A percentile compares a stretch with the other conserved stretches of the same genome.
These are phyloP conservation scores for Rhizopus stolonifer DNA, from an alignment of 371 early-diverging fungal genomes.

Conservation along the genomic window DNA sequence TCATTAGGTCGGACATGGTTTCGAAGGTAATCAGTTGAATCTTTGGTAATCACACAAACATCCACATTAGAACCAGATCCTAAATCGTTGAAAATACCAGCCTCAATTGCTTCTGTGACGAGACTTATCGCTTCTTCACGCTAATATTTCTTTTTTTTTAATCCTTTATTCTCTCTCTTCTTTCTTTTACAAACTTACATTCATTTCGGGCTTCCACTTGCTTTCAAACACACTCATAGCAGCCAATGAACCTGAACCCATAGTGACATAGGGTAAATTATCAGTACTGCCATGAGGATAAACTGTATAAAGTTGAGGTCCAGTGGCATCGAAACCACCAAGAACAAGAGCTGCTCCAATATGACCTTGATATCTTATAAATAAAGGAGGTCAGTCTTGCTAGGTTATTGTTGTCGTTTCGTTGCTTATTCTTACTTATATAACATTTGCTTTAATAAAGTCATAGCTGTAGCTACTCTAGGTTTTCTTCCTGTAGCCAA, in stretches of 20 bases:
- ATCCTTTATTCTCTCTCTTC: constrained; percentile 1
- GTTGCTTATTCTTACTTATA: constrained; percentile 63
- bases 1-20: constrained; percentile 89
- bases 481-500: constrained; percentile 89
- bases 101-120: constrained; percentile 94
- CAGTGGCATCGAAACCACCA: constrained; percentile 94
- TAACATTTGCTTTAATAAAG: constrained; percentile 94
- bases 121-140: constrained; percentile 93
- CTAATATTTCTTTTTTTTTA: constrained; percentile 33
- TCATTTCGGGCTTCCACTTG: constrained; percentile 83
- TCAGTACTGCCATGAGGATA: constrained; percentile 98
- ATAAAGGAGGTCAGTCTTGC: background rate
- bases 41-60: constrained; percentile 88
- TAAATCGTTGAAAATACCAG: constrained; percentile 99
- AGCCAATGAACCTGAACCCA: constrained; percentile 98
- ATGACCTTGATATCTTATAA: constrained; percentile 90
- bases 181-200: constrained; percentile 43
- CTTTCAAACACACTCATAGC: constrained; percentile 98
- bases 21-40: constrained; percentile 79
- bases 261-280: constrained; percentile 94
- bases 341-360: constrained; percentile 97
- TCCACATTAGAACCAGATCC: constrained; percentile 99
- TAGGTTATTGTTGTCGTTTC: background rate
- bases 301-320: constrained; percentile 93
- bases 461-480: constrained; percentile 93